Conservation (phyloP, 345 rosid genomes). For the Fremontodendron californicum region DNA sequence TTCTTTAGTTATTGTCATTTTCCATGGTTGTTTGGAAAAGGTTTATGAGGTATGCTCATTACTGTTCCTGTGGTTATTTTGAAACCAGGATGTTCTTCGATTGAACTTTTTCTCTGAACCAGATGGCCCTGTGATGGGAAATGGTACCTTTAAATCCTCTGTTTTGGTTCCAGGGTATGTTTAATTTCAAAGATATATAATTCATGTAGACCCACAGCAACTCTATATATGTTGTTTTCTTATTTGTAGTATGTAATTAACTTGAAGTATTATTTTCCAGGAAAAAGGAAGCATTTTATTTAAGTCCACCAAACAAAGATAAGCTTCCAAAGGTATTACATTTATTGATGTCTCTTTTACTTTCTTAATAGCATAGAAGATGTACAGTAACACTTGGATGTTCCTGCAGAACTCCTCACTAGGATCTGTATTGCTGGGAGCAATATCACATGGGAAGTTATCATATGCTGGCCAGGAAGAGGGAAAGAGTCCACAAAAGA, state of each 20-base stretch:
- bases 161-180: constrained; percentile 80
- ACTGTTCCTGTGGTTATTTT: background rate
- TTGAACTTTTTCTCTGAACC: constrained; percentile 87
- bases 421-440: constrained; percentile 80
- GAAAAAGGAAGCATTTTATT: constrained; percentile 78
- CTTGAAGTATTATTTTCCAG: constrained; percentile 36
- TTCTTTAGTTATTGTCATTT: background rate
- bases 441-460: constrained; percentile 70
- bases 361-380: background rate
- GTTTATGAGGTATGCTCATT: background rate
- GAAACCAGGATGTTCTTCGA: constrained; percentile 55
- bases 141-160: constrained; percentile 79
- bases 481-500: constrained; percentile 55
- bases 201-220: background rate
- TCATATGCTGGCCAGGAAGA: constrained; percentile 35
- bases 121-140: constrained; percentile 89
- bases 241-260: constrained; percentile 11
- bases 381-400: constrained; percentile 8
- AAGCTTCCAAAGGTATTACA: constrained; percentile 68
- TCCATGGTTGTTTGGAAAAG: background rate
- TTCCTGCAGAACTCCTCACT: constrained; percentile 67
- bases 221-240: constrained; percentile 7
- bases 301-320: constrained; percentile 79
- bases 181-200: constrained; percentile 13
- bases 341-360: background rate